A percentile compares a stretch with the other conserved stretches of the same genome.
These are phyloP conservation scores for Fusarium nurragi DNA, from an alignment of 2,329 filamentous ascomycete species.

Conservation along the genomic window DNA sequence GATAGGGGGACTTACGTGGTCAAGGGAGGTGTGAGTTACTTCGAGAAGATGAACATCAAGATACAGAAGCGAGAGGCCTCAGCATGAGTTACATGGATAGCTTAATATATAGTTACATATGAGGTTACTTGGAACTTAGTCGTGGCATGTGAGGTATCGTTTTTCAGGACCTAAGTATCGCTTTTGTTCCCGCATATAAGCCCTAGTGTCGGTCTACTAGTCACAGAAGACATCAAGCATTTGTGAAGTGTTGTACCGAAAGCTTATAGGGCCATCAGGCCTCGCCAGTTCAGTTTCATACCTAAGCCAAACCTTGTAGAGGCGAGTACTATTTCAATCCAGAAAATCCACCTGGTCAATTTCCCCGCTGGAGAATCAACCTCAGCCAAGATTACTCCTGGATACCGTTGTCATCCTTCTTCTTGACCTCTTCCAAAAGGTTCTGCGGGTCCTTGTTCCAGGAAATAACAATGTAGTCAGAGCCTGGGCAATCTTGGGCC, in stretches of 20 bases:
- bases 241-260: too few relatives aligned
- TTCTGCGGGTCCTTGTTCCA: not conserved
- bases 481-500: not conserved
- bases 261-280: too few relatives aligned
- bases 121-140: too few relatives aligned
- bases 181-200: too few relatives aligned
- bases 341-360: not conserved
- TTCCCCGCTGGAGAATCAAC: not conserved
- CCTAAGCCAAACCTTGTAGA: not conserved
- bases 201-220: too few relatives aligned
- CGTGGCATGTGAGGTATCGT: too few relatives aligned
- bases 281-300: too few relatives aligned
- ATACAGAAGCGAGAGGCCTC: conserved; percentile 9
- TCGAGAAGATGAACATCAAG: conserved; percentile 27
- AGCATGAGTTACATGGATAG: not conserved
- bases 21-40: conserved; percentile 34
- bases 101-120: rapidly evolving
- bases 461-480: not conserved
- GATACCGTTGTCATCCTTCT: not conserved
- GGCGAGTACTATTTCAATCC: not conserved
- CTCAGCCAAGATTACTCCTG: not conserved
- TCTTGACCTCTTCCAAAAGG: not conserved
- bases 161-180: too few relatives aligned
- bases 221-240: not conserved
- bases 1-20: conserved; percentile 26